These are phyloP conservation scores for Penicillium sp. DNA, from an alignment of 2,329 filamentous ascomycete genomes.

Conservation along the genomic window DNA sequence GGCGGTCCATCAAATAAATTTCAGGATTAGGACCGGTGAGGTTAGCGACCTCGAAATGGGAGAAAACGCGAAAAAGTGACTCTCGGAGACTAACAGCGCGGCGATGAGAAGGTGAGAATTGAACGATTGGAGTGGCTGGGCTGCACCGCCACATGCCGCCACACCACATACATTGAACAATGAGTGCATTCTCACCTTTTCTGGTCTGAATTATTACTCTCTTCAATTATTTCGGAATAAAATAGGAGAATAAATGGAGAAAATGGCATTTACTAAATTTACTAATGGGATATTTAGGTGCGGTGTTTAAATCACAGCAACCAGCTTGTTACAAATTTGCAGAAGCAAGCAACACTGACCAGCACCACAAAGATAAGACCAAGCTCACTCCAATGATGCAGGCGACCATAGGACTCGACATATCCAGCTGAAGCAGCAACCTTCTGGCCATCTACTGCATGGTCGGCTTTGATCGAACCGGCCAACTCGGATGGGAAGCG, in stretches of 20 bases:
- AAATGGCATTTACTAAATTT: neutral
- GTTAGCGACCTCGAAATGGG: constrained; percentile 9
- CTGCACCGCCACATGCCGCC: constrained; percentile 30
- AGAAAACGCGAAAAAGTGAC: constrained; percentile 22
- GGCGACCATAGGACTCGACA: constrained; percentile 45
- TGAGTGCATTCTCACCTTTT: neutral
- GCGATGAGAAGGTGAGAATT: constrained; percentile 20
- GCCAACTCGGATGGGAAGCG: constrained; percentile 71
- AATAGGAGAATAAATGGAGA: neutral
- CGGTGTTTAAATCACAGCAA: neutral
- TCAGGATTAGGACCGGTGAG: constrained; percentile 7
- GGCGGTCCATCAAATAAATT: constrained; percentile 15
- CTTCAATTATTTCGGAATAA: neutral
- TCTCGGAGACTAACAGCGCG: constrained; percentile 20
- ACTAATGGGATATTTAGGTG: neutral
- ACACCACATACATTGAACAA: constrained; percentile 11
- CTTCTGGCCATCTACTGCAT: constrained; percentile 34
- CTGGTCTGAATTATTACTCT: neutral
- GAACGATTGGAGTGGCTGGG: constrained; percentile 23
- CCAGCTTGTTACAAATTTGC: constrained; percentile 28
- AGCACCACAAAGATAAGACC: constrained; percentile 47
- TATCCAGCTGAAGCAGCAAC: constrained; percentile 40
- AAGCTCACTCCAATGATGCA: constrained; percentile 46
- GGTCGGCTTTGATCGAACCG: constrained; percentile 51
- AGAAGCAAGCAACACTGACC: constrained; percentile 35